phyloP scores from a whole-genome alignment of 108 stramenopile genomes.

The Cyclotella baltica region DNA sequence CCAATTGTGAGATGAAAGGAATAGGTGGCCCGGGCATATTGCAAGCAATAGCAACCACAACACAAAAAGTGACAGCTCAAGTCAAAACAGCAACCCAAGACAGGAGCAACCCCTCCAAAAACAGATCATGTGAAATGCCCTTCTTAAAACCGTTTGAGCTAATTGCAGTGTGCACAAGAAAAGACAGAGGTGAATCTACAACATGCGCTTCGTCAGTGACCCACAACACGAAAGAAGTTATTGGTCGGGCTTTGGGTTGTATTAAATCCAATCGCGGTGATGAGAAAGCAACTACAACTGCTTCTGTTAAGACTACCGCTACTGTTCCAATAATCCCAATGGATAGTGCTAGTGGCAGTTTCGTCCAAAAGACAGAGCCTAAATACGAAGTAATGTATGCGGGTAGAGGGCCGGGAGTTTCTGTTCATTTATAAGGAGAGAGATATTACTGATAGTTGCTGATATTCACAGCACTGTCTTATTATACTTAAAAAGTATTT shows the following conservation, averaged over 20 bases:
- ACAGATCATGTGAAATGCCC: neutral
- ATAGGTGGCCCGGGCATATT: slow-evolving; percentile 4
- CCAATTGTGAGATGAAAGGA: neutral
- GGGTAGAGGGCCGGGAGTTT: neutral
- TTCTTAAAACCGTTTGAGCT: slow-evolving; percentile 12
- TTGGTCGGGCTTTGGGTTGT: slow-evolving; percentile 12
- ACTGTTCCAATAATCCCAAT: neutral
- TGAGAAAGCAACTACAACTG: neutral
- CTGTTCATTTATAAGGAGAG: too few relatives aligned
- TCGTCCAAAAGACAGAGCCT: neutral
- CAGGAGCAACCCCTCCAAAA: neutral
- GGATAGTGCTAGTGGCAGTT: slow-evolving; percentile 13
- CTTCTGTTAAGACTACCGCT: neutral
- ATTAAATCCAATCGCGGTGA: neutral
- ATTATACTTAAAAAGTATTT: too few relatives aligned
- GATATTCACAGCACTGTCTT: too few relatives aligned
- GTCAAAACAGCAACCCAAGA: slow-evolving; percentile 18
- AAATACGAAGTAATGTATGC: neutral
- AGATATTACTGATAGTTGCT: too few relatives aligned
- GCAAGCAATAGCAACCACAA: slow-evolving; percentile 13
- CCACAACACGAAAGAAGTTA: slow-evolving; percentile 5
- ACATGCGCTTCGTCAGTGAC: neutral
- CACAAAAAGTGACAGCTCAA: slow-evolving; percentile 16
- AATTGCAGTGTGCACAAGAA: slow-evolving; percentile 9
- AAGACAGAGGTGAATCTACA: slow-evolving; percentile 1